Evolutionary conservation across 1,284 basidiomycete genomes (phyloP).

Genomic region (Neolentinus lepideus): DNA sequence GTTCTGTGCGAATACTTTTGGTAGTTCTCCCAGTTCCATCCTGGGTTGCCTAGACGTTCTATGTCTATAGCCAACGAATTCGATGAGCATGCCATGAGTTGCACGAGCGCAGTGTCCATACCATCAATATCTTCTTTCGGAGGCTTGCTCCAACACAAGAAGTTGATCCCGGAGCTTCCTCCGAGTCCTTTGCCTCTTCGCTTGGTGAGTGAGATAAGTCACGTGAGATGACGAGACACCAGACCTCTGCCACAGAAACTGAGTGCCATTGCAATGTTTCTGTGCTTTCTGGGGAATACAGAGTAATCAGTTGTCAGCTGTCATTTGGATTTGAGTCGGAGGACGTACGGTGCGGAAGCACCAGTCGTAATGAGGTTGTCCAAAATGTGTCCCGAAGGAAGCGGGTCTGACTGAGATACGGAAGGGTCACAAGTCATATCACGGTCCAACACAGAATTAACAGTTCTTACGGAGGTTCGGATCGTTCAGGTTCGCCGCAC

Average conservation of each 20-base stretch:
- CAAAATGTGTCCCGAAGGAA: slow-evolving; percentile 20
- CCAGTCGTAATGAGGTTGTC: slow-evolving; percentile 20
- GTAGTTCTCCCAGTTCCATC: slow-evolving; percentile 15
- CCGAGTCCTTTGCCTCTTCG: slow-evolving; percentile 8
- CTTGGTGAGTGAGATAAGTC: neutral
- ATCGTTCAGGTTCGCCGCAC: slow-evolving; percentile 19
- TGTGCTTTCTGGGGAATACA: slow-evolving; percentile 6
- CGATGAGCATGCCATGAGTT: neutral
- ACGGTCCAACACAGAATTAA: neutral
- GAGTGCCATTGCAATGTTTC: slow-evolving; percentile 1
- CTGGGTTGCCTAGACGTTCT: slow-evolving; percentile 14
- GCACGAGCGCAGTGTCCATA: neutral
- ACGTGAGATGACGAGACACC: neutral
- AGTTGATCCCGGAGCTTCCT: slow-evolving; percentile 13
- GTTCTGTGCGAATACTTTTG: slow-evolving; percentile 6
- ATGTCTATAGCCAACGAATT: slow-evolving; percentile 5
- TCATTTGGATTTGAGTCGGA: neutral
- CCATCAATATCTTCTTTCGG: slow-evolving; percentile 10
- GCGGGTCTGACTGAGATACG: slow-evolving; percentile 18
- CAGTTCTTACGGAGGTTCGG: slow-evolving; percentile 15
- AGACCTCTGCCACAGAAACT: slow-evolving; percentile 7
- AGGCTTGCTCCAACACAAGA: slow-evolving; percentile 11
- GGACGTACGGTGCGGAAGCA: slow-evolving; percentile 18
- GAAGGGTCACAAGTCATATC: neutral
- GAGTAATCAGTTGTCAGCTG: neutral